A percentile compares a stretch with the other conserved stretches of the same genome.
These are phyloP conservation scores for Pinus taeda DNA, from an alignment of 75 land plant species.

Conservation along the genomic window DNA sequence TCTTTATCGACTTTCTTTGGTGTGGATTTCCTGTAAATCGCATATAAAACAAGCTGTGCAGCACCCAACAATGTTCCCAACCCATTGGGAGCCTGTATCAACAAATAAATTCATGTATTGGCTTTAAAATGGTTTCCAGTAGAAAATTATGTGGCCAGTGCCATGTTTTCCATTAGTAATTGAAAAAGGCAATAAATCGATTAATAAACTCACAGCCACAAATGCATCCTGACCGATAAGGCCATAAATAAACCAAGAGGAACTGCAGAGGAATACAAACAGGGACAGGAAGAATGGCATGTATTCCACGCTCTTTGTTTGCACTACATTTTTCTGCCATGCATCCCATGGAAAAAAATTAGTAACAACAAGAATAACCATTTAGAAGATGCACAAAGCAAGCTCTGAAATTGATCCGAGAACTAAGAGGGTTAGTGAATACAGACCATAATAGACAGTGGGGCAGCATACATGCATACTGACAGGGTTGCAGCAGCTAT, in stretches of 20 bases:
- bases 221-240: conserved; percentile 17
- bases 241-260: conserved; percentile 17
- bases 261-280: conserved; percentile 19
- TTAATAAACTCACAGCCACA: conserved; percentile 13
- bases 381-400: neutral
- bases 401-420: neutral
- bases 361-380: neutral
- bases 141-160: too few relatives aligned
- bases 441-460: conserved; percentile 5
- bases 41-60: conserved; percentile 25
- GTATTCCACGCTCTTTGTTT: conserved; percentile 23
- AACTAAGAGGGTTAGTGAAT: neutral
- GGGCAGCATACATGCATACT: conserved; percentile 15
- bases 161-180: neutral
- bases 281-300: conserved; percentile 30
- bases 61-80: conserved; percentile 22
- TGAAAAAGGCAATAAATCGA: neutral
- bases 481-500: conserved; percentile 5
- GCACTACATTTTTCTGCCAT: conserved; percentile 10
- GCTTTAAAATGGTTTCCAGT: too few relatives aligned
- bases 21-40: conserved; percentile 15
- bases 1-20: neutral
- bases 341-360: neutral
- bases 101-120: neutral
- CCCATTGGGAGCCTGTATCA: conserved; percentile 35